phyloP scores from a whole-genome alignment of 192 early-diverging fungal genomes.

The Linnemannia elongata region DNA sequence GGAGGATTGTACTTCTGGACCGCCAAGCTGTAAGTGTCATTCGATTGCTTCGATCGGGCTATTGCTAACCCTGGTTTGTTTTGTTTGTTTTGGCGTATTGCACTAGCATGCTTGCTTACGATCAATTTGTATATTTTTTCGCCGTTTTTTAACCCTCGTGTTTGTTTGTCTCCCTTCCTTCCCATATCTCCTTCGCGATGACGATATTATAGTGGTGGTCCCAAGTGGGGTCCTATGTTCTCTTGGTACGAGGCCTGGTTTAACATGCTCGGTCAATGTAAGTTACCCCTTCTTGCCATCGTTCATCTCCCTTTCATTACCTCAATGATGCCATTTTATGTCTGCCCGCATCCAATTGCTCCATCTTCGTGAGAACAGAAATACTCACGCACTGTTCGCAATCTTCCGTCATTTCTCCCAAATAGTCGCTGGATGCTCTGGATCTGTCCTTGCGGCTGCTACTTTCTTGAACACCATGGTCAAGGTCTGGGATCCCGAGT shows the following conservation, averaged over 20 bases:
- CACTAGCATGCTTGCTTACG: neutral
- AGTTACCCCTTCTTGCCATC: neutral
- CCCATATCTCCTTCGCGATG: neutral
- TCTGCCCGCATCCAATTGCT: neutral
- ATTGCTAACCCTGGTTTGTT: neutral
- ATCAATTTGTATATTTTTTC: neutral
- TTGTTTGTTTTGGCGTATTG: neutral
- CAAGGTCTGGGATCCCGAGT: slow-evolving; percentile 8
- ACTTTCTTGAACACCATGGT: slow-evolving; percentile 26
- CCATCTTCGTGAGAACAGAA: neutral
- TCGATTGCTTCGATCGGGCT: neutral
- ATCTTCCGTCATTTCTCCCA: neutral
- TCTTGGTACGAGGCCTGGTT: slow-evolving; percentile 52
- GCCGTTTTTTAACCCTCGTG: neutral
- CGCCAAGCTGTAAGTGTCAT: slow-evolving; percentile 20
- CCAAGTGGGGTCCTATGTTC: slow-evolving; percentile 45
- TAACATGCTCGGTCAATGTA: slow-evolving; percentile 47
- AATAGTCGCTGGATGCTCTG: slow-evolving; percentile 33
- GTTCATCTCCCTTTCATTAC: neutral
- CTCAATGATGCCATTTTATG: neutral
- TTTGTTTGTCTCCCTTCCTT: neutral
- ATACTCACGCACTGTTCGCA: slow-evolving; percentile 9
- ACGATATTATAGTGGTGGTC: slow-evolving; percentile 16
- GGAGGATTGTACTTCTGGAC: slow-evolving; percentile 50
- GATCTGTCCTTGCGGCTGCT: slow-evolving; percentile 32